A percentile compares a stretch with the other conserved stretches of the same genome.
Evolutionary conservation across 2,329 filamentous ascomycete genomes (phyloP).

Genomic region (Apiospora aurea): DNA sequence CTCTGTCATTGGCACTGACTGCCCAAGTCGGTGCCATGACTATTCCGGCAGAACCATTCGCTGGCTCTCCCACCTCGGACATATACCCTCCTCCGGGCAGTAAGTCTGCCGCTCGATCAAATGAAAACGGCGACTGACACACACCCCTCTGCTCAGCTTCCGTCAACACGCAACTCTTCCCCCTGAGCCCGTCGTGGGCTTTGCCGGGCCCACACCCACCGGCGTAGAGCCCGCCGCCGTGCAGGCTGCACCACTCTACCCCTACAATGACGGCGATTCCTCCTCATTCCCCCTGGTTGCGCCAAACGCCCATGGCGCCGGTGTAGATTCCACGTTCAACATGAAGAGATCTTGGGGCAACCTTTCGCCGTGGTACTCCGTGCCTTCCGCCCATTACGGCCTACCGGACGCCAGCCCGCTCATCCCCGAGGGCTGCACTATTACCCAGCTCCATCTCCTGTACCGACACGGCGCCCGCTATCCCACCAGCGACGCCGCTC

Average conservation of each 20-base stretch:
- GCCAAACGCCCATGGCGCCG: constrained; percentile 37
- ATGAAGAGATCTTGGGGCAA: constrained; percentile 44
- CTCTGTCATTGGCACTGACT: constrained; percentile 11
- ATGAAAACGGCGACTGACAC: neutral
- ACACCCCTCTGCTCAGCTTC: constrained; percentile 32
- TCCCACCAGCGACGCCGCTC: constrained; percentile 39
- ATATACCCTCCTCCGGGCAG: constrained; percentile 34
- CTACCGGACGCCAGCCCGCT: constrained; percentile 41
- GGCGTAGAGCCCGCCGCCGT: constrained; percentile 40
- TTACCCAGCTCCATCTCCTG: constrained; percentile 42
- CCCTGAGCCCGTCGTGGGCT: constrained; percentile 40
- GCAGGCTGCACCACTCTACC: constrained; percentile 39
- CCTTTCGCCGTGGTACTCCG: constrained; percentile 43
- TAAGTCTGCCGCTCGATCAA: constrained; percentile 25
- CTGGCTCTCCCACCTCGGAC: constrained; percentile 32
- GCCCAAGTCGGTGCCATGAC: constrained; percentile 11
- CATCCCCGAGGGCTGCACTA: constrained; percentile 39
- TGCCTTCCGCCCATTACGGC: constrained; percentile 43
- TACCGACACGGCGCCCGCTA: constrained; percentile 45
- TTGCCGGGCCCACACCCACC: constrained; percentile 38
- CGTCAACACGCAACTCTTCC: constrained; percentile 40
- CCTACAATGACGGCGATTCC: constrained; percentile 37
- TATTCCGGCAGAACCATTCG: constrained; percentile 26
- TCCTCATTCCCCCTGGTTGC: constrained; percentile 42
- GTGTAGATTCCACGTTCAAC: constrained; percentile 36